Conservation (phyloP, 2,329 filamentous ascomycete species). For the Onygenales sp. region DNA sequence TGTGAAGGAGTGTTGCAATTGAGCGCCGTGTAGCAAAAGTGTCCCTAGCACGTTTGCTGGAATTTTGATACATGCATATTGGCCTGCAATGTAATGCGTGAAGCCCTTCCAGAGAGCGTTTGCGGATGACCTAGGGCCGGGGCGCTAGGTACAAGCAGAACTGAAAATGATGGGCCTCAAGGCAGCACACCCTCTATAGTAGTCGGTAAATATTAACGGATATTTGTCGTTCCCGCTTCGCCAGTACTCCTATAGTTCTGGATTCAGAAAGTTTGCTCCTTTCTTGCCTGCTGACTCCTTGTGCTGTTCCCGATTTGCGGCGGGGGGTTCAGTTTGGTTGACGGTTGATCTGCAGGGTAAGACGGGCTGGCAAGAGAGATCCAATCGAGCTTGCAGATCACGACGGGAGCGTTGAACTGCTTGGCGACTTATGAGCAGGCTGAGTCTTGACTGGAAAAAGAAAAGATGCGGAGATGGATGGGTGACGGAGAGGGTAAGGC, state of each 20-base stretch:
- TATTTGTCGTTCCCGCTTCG: neutral
- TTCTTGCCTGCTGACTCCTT: neutral
- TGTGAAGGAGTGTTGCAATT: neutral
- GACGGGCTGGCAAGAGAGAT: neutral
- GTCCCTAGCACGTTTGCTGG: constrained; percentile 29
- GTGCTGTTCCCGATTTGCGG: too few relatives aligned
- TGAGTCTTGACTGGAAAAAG: neutral
- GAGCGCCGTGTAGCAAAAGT: constrained; percentile 22
- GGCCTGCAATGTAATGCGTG: constrained; percentile 27
- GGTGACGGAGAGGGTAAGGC: neutral
- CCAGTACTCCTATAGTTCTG: neutral
- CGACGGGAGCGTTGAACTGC: neutral
- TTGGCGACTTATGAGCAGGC: neutral
- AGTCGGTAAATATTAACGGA: neutral
- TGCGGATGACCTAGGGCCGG: constrained; percentile 12
- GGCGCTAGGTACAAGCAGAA: neutral
- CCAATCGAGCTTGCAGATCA: constrained; percentile 1
- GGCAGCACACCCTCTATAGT: neutral
- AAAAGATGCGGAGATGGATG: neutral
- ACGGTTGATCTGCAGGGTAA: neutral
- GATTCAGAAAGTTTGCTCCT: neutral
- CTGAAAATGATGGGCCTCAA: neutral
- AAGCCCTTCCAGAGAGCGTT: constrained; percentile 33
- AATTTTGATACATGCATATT: constrained; percentile 36
- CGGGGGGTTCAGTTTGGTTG: neutral